These are phyloP conservation scores for Penicillium silybi DNA, from an alignment of 495 filamentous ascomycete species.

Conservation along the genomic window DNA sequence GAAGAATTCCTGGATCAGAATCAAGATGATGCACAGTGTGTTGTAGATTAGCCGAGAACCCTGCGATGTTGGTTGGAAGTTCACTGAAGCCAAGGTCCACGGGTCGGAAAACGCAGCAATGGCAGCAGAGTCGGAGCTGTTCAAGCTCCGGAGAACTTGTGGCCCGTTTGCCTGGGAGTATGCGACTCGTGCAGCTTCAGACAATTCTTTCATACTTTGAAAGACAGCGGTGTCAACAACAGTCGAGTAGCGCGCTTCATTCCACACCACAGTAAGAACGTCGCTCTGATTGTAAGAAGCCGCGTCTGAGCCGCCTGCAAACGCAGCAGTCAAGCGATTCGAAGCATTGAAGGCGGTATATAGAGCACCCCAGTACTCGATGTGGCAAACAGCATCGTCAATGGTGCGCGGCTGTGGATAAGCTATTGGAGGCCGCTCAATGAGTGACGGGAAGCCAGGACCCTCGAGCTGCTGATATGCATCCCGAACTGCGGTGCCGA, in stretches of 20 bases:
- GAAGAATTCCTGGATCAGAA: conserved; percentile 53
- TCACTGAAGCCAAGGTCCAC: conserved; percentile 32
- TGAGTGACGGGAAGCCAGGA: conserved; percentile 36
- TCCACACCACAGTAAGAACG: conserved; percentile 46
- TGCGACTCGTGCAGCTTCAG: conserved; percentile 29
- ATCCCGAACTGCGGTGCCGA: conserved; percentile 37
- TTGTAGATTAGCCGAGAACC: conserved; percentile 51
- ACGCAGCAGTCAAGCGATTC: conserved; percentile 27
- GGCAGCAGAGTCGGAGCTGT: conserved; percentile 26
- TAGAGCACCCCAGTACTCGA: conserved; percentile 45
- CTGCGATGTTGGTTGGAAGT: conserved; percentile 46
- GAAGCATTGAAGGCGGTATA: conserved; percentile 39
- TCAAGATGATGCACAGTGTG: conserved; percentile 45
- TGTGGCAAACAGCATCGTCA: conserved; percentile 36
- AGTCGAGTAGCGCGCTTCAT: conserved; percentile 47
- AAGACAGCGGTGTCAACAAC: conserved; percentile 34
- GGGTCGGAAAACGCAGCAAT: conserved; percentile 39
- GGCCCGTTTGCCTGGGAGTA: conserved; percentile 34
- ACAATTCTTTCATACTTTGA: conserved; percentile 24
- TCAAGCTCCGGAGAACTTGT: conserved; percentile 20
- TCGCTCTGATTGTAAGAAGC: conserved; percentile 35
- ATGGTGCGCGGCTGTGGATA: conserved; percentile 26
- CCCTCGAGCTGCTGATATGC: conserved; percentile 40
- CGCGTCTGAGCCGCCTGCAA: conserved; percentile 27
- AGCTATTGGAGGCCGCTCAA: conserved; percentile 21